Evolutionary conservation across 805 yeast genomes (phyloP), one percentile per base, ranked within the genome.

Genomic region (Wickerhamiella kurtzmanii): DNA sequence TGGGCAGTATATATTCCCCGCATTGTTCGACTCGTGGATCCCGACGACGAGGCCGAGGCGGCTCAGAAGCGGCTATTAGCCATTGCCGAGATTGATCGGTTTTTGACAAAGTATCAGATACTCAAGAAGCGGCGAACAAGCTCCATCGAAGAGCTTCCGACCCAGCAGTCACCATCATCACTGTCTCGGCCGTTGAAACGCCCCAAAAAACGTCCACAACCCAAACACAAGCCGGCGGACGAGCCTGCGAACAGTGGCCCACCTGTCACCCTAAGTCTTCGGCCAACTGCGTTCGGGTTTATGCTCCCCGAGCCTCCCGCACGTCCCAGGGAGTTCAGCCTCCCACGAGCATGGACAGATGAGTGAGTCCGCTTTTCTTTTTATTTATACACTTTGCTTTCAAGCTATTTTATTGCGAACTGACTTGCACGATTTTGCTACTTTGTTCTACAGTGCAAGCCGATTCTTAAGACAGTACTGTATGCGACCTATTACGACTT

Each of bases 61-160:
- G 60, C 62, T 16, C 51, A 57, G 20, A 83, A 82, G 58, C 67
- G 74, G 28, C 62, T 61, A 13, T 59, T 76, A 35, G 79, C 88
- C 1, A 59, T 74, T 2, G 59, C 61, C 13, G 82, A 77, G 50
- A 65, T 70, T 22, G 52, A 52, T n/a, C 46, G 48, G 5, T 63
- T 67, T 57, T 53, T 70, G 35, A 22, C 4, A 6, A 51, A 52
- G 36, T 55, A 44, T 37, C 52, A 51, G 4, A 50, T 47, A 16
- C 44, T 43, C 38, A 48, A 48, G 32, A 22, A 22, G 21, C 41
- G 19, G 48, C 32, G 37, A 15, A 22, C 38, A 35, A 9, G 22
- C 44, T n/a, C 35, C 15, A 19, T 21, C 32, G 37, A 21, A 35
- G 19, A n/a, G 38, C 19, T n/a, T 15, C n/a, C 38, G 38, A 5